These are phyloP conservation scores for Penicillium coprophilum DNA, from an alignment of 495 filamentous ascomycete species.

Conservation along the genomic window DNA sequence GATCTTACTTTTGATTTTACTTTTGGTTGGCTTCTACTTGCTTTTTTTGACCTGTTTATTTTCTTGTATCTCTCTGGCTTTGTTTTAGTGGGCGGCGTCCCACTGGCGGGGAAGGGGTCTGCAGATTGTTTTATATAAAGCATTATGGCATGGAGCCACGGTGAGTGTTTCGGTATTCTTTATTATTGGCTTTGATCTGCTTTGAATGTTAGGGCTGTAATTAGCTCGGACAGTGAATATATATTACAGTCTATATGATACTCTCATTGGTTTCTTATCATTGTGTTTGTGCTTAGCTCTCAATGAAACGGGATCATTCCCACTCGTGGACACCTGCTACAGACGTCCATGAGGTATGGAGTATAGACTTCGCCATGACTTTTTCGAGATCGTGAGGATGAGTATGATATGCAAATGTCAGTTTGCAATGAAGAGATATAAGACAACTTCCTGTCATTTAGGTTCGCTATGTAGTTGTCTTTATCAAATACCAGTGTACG, in stretches of 20 bases:
- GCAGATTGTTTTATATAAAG: slow-evolving; percentile 20
- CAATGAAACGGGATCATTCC: background rate
- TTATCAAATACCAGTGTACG: background rate
- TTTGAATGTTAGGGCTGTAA: slow-evolving; percentile 7
- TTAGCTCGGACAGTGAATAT: slow-evolving; percentile 16
- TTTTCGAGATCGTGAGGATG: no score
- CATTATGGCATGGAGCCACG: slow-evolving; percentile 29
- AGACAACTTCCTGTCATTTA: no score
- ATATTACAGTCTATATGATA: slow-evolving; percentile 9
- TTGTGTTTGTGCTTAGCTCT: background rate
- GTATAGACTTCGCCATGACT: no score
- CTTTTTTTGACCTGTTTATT: slow-evolving; percentile 10
- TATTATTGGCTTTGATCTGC: slow-evolving; percentile 5
- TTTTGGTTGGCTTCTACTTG: slow-evolving; percentile 4
- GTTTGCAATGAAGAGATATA: no score
- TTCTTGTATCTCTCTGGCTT: slow-evolving; percentile 11
- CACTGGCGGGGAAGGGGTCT: slow-evolving; percentile 16
- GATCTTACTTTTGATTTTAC: slow-evolving; percentile 13
- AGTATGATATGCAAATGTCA: no score
- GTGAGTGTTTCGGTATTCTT: slow-evolving; percentile 20
- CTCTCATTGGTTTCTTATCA: background rate
- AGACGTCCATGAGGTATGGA: no score
- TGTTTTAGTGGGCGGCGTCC: slow-evolving; percentile 25
- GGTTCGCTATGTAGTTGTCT: no score
- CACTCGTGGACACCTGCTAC: background rate